A percentile compares a stretch with the other conserved stretches of the same genome.
Evolutionary conservation across 805 yeast genomes (phyloP).

Genomic region (Lipomyces sp.): DNA sequence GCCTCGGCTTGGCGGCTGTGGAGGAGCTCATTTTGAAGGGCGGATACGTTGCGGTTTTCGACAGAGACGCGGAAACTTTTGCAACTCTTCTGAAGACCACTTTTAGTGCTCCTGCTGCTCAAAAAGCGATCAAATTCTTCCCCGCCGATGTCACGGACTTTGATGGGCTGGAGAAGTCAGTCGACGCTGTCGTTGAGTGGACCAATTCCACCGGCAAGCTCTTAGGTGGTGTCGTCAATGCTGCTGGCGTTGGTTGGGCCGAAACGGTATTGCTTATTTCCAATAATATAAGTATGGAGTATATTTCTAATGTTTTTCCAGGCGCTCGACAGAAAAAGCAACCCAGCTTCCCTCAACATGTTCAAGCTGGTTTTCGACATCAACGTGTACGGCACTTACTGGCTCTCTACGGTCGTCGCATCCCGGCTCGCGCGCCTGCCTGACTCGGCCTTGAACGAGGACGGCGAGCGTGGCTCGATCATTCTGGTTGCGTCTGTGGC

Average conservation of each 20-base stretch:
- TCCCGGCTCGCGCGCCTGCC: slow-evolving; percentile 7
- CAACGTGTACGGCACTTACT: slow-evolving; percentile 18
- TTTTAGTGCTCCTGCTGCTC: neutral
- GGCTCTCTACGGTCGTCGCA: slow-evolving; percentile 13
- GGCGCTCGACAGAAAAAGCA: slow-evolving; percentile 12
- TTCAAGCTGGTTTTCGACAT: slow-evolving; percentile 19
- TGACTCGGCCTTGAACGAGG: slow-evolving; percentile 4
- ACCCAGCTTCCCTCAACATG: slow-evolving; percentile 8
- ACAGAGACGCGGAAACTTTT: slow-evolving; percentile 11
- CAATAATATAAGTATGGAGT: too few relatives aligned
- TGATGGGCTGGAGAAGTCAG: slow-evolving; percentile 4
- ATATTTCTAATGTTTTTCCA: slow-evolving; percentile 1
- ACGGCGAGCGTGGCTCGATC: slow-evolving; percentile 20
- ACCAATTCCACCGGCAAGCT: neutral
- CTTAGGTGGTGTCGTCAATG: slow-evolving; percentile 19
- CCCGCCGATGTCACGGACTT: slow-evolving; percentile 17
- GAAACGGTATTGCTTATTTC: slow-evolving; percentile 1
- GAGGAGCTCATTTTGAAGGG: slow-evolving; percentile 7
- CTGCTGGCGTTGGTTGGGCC: slow-evolving; percentile 22
- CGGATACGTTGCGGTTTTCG: slow-evolving; percentile 21
- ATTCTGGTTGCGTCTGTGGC: slow-evolving; percentile 21
- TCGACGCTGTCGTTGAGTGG: slow-evolving; percentile 19
- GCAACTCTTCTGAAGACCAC: neutral
- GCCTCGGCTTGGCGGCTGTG: slow-evolving; percentile 24
- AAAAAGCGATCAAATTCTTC: slow-evolving; percentile 2